A percentile compares a stretch with the other conserved stretches of the same genome.
These are phyloP conservation scores for Plasmodium yoelii DNA, from an alignment of 169 alveolate genomes.

Conservation along the genomic window DNA sequence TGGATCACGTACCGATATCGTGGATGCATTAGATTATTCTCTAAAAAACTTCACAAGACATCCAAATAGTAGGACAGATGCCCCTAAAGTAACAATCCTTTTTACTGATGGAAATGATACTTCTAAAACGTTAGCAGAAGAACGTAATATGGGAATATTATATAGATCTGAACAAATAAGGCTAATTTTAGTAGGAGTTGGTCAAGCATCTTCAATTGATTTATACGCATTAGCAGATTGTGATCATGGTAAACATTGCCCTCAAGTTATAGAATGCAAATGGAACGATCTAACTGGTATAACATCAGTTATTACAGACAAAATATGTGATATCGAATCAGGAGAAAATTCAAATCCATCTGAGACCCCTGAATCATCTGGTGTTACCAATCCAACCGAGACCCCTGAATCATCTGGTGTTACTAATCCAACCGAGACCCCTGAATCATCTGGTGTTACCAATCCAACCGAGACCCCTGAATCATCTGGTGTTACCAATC, in stretches of 20 bases:
- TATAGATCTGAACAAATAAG: constrained; percentile 45
- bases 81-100: constrained; percentile 57
- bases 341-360: not conserved
- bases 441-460: not conserved
- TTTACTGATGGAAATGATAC: constrained; percentile 70
- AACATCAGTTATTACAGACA: constrained; percentile 49
- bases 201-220: constrained; percentile 24
- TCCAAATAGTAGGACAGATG: constrained; percentile 45
- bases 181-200: constrained; percentile 61
- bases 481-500: not conserved
- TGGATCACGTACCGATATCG: constrained; percentile 38
- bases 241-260: constrained; percentile 17
- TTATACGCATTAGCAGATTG: constrained; percentile 57
- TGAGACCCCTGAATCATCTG: not conserved
- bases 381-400: not conserved
- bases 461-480: not conserved
- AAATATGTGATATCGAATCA: constrained; percentile 52
- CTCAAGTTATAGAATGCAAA: constrained; percentile 40
- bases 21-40: constrained; percentile 41
- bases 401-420: not conserved
- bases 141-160: constrained; percentile 41
- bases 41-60: constrained; percentile 46
- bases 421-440: not conserved
- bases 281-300: constrained; percentile 47
- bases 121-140: constrained; percentile 1